Evolutionary conservation across 345 rosid species (phyloP), one percentile per base, ranked within the genome.

Genomic region (Atalantia buxifolia): DNA sequence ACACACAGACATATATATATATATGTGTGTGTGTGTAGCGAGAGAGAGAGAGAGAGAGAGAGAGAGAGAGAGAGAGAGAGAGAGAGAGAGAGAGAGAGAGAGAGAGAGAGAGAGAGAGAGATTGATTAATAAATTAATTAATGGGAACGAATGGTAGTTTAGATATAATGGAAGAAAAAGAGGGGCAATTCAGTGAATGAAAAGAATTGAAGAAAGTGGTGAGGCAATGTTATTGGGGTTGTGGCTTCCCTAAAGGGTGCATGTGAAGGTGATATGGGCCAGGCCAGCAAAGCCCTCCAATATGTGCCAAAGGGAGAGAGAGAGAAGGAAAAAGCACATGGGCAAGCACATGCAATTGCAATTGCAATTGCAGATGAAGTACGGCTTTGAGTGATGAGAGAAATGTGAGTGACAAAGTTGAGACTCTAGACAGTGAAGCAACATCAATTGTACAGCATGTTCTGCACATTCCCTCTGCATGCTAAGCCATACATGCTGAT

Each of bases 181-280:
- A 71, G 62, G 80, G 83, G 85, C 67, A 75, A 68, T 2, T 4
- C 19, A 31, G 77, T 67, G 7, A 82, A 67, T 38, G 31, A 25
- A 65, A 0, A 19, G 12, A 42, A 33, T 33, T n/a, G n/a, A n/a
- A 35, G 74, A 61, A 42, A 61, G 64, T 5, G 8, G 33, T 21
- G 53, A 61, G 50, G 38, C 22, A 65, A 4, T 22, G 74, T 56
- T 45, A 0, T 24, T 22, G 53, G 64, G 71, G 45, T 9, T 40
- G 10, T 61, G 83, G 85, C 83, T 76, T 84, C 86, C 81, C 78
- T 19, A 71, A 78, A 81, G 91, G 87, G 88, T 75, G 84, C 92
- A 90, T 87, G 94, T 88, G 92, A 88, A 85, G 85, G 81, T 65
- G 90, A 83, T 22, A 87, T 82, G 90, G 91, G 82, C 87, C 93